Evolutionary conservation across 257 asterid species (phyloP).

Genomic region (Coffea canephora): DNA sequence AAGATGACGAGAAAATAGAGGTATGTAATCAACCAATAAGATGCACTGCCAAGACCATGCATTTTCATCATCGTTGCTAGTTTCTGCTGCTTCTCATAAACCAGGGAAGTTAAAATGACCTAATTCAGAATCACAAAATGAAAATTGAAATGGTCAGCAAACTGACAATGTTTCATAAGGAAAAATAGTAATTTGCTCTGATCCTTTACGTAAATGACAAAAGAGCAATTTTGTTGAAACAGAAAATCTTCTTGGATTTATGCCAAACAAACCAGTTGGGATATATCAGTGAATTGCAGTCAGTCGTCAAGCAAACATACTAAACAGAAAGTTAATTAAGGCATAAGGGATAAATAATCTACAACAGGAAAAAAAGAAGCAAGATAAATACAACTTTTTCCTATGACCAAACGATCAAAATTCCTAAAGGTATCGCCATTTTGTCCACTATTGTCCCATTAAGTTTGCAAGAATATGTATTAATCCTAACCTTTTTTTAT

Average conservation of each 20-base stretch:
- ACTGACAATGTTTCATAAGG: not conserved
- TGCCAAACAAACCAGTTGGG: too few relatives aligned
- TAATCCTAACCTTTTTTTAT: not conserved
- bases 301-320: not conserved
- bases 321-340: not conserved
- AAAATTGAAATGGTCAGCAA: not conserved
- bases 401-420: not conserved
- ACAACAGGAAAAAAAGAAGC: too few relatives aligned
- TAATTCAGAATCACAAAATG: conserved; percentile 1
- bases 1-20: conserved; percentile 37
- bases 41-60: conserved; percentile 43
- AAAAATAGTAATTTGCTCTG: not conserved
- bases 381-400: not conserved
- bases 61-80: conserved; percentile 45
- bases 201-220: not conserved
- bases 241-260: not conserved
- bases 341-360: not conserved
- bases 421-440: not conserved
- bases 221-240: not conserved
- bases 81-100: conserved; percentile 44
- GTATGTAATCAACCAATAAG: too few relatives aligned
- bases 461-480: not conserved
- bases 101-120: conserved; percentile 37
- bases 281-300: too few relatives aligned
- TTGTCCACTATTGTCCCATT: not conserved